Conservation (phyloP, 1,284 basidiomycete species). For the Agaricales sp. region DNA sequence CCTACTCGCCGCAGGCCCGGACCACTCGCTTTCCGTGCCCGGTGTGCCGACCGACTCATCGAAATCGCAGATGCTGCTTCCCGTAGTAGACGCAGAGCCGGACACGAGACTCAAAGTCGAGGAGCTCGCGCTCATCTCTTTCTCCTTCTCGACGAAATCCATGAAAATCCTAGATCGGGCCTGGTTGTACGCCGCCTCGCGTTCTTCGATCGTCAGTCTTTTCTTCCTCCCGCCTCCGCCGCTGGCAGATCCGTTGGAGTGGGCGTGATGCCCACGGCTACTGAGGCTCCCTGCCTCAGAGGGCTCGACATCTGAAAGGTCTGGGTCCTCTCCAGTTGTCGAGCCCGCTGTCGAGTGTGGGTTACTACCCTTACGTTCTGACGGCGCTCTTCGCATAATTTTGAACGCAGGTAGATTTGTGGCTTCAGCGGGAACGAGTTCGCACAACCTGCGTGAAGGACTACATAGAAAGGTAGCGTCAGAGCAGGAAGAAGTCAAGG, state of each 20-base stretch:
- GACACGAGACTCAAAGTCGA: constrained; percentile 61
- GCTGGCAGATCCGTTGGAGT: constrained; percentile 33
- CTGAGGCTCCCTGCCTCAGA: constrained; percentile 70
- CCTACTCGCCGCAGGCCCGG: constrained; percentile 46
- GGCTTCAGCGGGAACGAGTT: constrained; percentile 70
- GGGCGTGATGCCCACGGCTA: constrained; percentile 27
- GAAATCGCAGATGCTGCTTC: constrained; percentile 46
- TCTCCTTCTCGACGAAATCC: constrained; percentile 69
- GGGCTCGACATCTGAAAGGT: constrained; percentile 65
- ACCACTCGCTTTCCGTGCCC: constrained; percentile 73
- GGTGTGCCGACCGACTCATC: constrained; percentile 60
- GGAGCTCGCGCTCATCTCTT: constrained; percentile 64
- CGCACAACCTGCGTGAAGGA: constrained; percentile 54
- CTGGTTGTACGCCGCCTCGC: constrained; percentile 75
- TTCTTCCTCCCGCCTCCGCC: constrained; percentile 50
- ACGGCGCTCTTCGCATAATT: constrained; percentile 63
- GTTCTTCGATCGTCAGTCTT: constrained; percentile 65
- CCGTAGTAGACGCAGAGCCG: constrained; percentile 51
- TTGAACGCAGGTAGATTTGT: constrained; percentile 64
- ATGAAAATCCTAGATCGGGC: constrained; percentile 77
- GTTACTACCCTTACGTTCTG: constrained; percentile 37
- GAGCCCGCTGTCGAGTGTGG: constrained; percentile 56
- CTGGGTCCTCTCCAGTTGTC: constrained; percentile 59
- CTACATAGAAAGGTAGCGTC: constrained; percentile 25
- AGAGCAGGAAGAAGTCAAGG: constrained; percentile 7